Base-by-base conservation (phyloP, 768 basidiomycete species). In the Amanita phalloides region DNA sequence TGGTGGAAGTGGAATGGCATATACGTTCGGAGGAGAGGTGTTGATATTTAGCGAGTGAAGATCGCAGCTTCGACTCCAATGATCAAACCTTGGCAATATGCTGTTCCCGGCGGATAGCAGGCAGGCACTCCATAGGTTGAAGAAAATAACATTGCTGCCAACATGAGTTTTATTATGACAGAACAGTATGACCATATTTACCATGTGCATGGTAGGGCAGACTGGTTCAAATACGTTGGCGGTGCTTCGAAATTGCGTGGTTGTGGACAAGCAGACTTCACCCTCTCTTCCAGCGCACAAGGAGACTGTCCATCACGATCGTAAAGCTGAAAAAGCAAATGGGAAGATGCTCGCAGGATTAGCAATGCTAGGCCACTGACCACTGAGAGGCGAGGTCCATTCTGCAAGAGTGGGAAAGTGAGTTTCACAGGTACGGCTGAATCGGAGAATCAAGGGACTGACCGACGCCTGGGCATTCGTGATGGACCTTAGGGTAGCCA, bases 61-160 rank as follows among this genome's bases (percentile, higher is more conserved):
- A 30, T 38, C 17, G 26, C 48, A 49, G 35, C 10, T 28, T 41
- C 42, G 13, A 26, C 25, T 49, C 48, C 48, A 49, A 30, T 41
- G 48, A 30, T 41, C 48, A 25, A 49, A 49, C 9, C 38, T 49
- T 10, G 48, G 48, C 17, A 41, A 28, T 14, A 38, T 14, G 14
- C 36, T 17, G 30, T 45, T 51, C 2, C 41, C 41, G 20, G 14
- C 21, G 42, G 37, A 51, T 21, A 51, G 8, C 14, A 51, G 20
- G 42, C 50, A 51, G 36, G 50, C 50, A 20, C 50, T 51, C 50
- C 50, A 51, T n/a, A 51, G 17, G 25, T 51, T 51, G 41, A 51
- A 51, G 42, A 51, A 51, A 9, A 51, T 10, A 32, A 51, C 21
- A 36, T 51, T 51, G 30, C 50, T 51, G n/a, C 13, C 28, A 17